Percentiles rank a stretch among this genome's conserved stretches.
Conservation (phyloP, 306 rosid genomes). For the Begonia fuchsioides region DNA sequence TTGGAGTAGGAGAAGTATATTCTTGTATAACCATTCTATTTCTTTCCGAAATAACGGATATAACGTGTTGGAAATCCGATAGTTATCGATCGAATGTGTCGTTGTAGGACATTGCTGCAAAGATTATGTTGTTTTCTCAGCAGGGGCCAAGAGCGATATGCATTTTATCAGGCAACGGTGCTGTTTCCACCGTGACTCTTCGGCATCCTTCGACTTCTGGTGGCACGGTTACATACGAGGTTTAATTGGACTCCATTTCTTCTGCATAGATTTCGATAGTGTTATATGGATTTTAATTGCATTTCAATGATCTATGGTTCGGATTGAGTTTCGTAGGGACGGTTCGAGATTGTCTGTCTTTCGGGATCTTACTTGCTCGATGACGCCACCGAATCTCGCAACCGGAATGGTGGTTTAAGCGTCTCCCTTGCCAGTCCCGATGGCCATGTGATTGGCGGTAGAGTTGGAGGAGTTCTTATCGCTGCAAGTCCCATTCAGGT, state of each 20-base stretch:
- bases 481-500: conserved; percentile 16
- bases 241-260: conserved; percentile 1
- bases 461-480: conserved; percentile 5
- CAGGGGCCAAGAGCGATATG: conserved; percentile 78
- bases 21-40: conserved; percentile 1
- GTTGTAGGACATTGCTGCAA: conserved; percentile 69
- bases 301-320: too few species aligned
- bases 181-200: conserved; percentile 85
- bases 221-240: conserved; percentile 92
- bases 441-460: conserved; percentile 11
- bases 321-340: conserved; percentile 5
- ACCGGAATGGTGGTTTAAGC: conserved; percentile 8
- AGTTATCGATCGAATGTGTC: not conserved
- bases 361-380: conserved; percentile 9
- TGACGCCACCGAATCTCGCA: conserved; percentile 1
- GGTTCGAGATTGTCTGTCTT: conserved; percentile 8
- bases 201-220: conserved; percentile 82
- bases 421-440: conserved; percentile 13
- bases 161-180: conserved; percentile 78
- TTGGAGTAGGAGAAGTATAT: conserved; percentile 80
- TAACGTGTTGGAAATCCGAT: too few species aligned
- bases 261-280: not conserved
- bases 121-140: conserved; percentile 79
- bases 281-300: too few species aligned
- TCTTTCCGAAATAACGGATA: too few species aligned